These are phyloP conservation scores for Aegilops tauschii DNA, from an alignment of 176 grass and related monocot genomes.

Conservation along the genomic window DNA sequence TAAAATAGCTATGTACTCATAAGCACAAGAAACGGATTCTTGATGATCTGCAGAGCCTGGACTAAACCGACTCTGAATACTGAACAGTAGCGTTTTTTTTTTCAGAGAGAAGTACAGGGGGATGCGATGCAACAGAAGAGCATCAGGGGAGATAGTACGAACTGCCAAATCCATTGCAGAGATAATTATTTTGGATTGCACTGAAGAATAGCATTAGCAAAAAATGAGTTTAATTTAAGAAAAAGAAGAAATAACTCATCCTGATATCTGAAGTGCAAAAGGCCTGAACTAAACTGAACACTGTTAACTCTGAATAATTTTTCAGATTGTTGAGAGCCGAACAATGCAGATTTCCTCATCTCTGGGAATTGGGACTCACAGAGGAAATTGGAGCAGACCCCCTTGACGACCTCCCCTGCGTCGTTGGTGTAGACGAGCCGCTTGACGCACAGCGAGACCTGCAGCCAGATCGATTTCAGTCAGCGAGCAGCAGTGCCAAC, in stretches of 20 bases:
- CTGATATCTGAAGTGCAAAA: background rate
- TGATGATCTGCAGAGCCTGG: background rate
- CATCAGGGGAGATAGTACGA: no score
- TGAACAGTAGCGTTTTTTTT: background rate
- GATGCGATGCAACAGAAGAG: background rate
- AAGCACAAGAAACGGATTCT: background rate
- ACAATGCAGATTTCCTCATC: background rate
- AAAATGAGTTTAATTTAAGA: background rate
- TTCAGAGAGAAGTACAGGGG: background rate
- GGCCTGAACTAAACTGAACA: no score
- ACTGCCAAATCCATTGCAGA: background rate
- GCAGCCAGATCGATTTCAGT: background rate
- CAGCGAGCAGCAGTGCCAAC: no score
- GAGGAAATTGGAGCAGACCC: slow-evolving; percentile 94
- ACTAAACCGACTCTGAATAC: background rate
- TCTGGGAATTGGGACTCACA: slow-evolving; percentile 39
- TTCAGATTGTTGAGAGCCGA: no score
- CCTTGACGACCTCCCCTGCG: slow-evolving; percentile 83
- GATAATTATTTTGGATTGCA: background rate
- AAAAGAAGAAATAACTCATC: background rate
- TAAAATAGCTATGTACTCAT: no score
- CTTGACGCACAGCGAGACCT: slow-evolving; percentile 97
- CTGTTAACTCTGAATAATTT: background rate
- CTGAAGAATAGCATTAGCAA: background rate
- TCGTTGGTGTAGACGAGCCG: slow-evolving; percentile 95